Evolutionary conservation across 306 rosid species (phyloP), one percentile per base, ranked within the genome.

Genomic region (Cucurbita moschata): DNA sequence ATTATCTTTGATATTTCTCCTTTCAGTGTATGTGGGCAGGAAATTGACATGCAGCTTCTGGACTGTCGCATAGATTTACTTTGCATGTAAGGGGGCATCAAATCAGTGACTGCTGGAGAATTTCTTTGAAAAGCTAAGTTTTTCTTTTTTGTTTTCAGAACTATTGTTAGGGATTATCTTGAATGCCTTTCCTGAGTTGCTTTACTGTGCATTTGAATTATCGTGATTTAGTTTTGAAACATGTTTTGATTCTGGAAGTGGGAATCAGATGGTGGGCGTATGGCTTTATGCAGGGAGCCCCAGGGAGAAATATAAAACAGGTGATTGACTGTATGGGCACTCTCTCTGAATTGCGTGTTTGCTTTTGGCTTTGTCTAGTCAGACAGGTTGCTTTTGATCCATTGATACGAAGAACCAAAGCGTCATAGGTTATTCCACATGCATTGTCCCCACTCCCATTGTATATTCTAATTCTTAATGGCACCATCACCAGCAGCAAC

Each of bases 321-420:
- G 21, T 19, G 42, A 26, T 69, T 51, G 73, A 69, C 73, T 15
- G 73, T 69, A 47, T 46, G 58, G 58, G 21, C 23, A 47, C 58
- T 14, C 43, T 69, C 56, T 67, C 11, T 19, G 21, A 49, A 49
- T 49, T 62, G 67, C 72, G 1, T 66, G 35, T 71, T 75, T 81
- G 81, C 86, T 88, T 89, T 92, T 74, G 76, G 90, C 84, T 60
- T 37, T 75, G 58, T 72, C 86, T 58, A 79, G 86, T 87, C 88
- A 82, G 67, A 82, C 64, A 73, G 70, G 47, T 13, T 52, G 43
- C 86, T 82, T 89, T 82, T 85, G 78, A 81, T 83, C 83, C 78
- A 75, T 75, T 79, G 77, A 78, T 72, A 79, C 64, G 9, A 42
- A 79, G 47, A 69, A 15, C 43, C 58, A 26, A 69, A 59, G 75